Evolutionary conservation across 768 basidiomycete genomes (phyloP).

Genomic region (Phylloporus sp.): DNA sequence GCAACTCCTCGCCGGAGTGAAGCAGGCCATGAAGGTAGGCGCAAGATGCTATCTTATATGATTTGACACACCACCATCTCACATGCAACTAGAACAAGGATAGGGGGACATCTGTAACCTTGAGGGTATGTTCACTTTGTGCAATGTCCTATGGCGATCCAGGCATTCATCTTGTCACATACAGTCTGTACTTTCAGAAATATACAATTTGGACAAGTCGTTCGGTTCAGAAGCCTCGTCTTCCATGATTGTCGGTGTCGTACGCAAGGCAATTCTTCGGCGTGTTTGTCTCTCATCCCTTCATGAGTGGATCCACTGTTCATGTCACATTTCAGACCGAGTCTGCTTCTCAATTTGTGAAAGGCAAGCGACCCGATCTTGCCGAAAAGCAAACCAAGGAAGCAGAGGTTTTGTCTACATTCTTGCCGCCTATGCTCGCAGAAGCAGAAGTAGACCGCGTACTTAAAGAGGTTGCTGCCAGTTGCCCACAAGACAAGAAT

Average conservation of each 20-base stretch:
- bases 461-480: conserved; percentile 41
- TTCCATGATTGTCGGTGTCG: conserved; percentile 46
- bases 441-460: conserved; percentile 50
- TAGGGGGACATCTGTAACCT: conserved; percentile 49
- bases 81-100: conserved; percentile 47
- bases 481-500: conserved; percentile 15
- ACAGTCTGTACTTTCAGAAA: conserved; percentile 66
- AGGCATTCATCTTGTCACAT: not conserved
- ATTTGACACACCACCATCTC: not conserved
- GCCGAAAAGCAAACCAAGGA: conserved; percentile 60
- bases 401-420: conserved; percentile 48
- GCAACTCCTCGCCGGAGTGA: conserved; percentile 50
- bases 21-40: conserved; percentile 66
- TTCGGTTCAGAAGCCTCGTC: conserved; percentile 42
- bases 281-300: conserved; percentile 45
- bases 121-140: conserved; percentile 42
- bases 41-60: not conserved
- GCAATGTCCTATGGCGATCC: not conserved
- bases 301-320: conserved; percentile 3
- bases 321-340: conserved; percentile 43
- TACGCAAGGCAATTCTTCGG: conserved; percentile 55
- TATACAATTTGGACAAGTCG: conserved; percentile 64
- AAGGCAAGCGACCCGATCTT: conserved; percentile 60
- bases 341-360: conserved; percentile 50
- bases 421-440: conserved; percentile 60